Evolutionary conservation across 176 grass and related monocot genomes (phyloP), one percentile per base, ranked within the genome.

Genomic region (Eleusine coracana): DNA sequence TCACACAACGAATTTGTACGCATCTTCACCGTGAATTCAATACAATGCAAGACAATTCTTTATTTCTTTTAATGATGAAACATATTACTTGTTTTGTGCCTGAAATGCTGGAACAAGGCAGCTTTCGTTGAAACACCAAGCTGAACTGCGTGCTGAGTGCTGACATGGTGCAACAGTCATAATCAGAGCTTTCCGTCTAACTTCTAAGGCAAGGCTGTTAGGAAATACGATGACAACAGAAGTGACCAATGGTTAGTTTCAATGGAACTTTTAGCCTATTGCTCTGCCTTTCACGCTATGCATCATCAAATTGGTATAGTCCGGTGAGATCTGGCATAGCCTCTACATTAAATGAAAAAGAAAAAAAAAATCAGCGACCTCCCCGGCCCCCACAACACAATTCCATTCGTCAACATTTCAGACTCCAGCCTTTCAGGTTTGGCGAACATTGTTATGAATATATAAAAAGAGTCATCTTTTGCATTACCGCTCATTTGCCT

Each of bases 381-480:
- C 1, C 40, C 7, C 31, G 2, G 31, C 31, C 31, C 31, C 2
- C 3, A 2, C 14, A 29, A n/a, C 13, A 18, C 23, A 62, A 28
- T 20, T 64, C 9, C 5, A 45, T n/a, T 5, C 21, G 8, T 27
- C 78, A 63, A 31, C 6, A 27, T 25, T 38, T 64, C 17, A 8
- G 54, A 7, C 21, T n/a, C 14, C 28, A 42, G 13, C 16, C 11
- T 31, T 9, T 60, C 21, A 40, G 8, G 12, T 20, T 20, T 29
- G 48, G 7, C 13, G 14, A 17, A 55, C 16, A 68, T 67, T 38
- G 68, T 67, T 38, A 5, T 41, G 10, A 82, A 21, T 65, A 17
- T 5, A 66, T 11, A 83, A 9, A 56, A 71, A 58, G 66, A 66
- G 18, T 56, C 59, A 78, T 42, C 66, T 66, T 79, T 54, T 28